Evolutionary conservation across 805 yeast species (phyloP), one percentile per base, ranked within the genome.

Genomic region (Candida ovalis): DNA sequence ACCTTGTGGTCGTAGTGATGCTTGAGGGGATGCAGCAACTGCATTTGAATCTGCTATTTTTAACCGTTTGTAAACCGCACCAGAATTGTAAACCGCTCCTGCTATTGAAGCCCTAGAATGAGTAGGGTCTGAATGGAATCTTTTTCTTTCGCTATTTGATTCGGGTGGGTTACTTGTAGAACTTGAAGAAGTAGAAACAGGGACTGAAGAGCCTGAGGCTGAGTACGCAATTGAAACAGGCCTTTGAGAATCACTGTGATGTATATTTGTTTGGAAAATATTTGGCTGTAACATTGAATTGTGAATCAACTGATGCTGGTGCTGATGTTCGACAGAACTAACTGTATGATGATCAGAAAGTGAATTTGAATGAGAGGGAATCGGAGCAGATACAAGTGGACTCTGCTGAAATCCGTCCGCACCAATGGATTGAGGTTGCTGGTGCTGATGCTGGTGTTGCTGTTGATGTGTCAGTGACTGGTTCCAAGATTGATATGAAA

Each of bases 1-100:
- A n/a, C 73, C 73, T 45, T 68, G 71, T 1, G 67, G 55, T 45
- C 65, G 53, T 8, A 17, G 13, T 17, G 42, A 19, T 23, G 22
- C 38, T n/a, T 42, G 47, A 9, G 41, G 17, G 3, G 45, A 36
- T n/a, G 40, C 12, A 1, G 51, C 23, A 25, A 27, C 24, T 9
- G 23, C 12, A 17, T 27, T 42, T 13, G 30, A 42, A 35, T 40
- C 39, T 2, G 46, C 44, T 24, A 56, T 56, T 21, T 55, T 60
- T 19, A 60, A 38, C 35, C 64, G 47, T 45, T 57, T 60, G 28
- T 54, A 57, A 23, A 58, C 64, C 13, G 62, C 63, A 18, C 50
- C 53, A 7, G 64, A 61, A 22, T 57, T 54, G 27, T 61, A 61
- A 35, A 60, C 49, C 4, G 60, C 51, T 9, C 64, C 64, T 1